Conservation (phyloP, 257 asterid species). For the Nicotiana noctiflora region DNA sequence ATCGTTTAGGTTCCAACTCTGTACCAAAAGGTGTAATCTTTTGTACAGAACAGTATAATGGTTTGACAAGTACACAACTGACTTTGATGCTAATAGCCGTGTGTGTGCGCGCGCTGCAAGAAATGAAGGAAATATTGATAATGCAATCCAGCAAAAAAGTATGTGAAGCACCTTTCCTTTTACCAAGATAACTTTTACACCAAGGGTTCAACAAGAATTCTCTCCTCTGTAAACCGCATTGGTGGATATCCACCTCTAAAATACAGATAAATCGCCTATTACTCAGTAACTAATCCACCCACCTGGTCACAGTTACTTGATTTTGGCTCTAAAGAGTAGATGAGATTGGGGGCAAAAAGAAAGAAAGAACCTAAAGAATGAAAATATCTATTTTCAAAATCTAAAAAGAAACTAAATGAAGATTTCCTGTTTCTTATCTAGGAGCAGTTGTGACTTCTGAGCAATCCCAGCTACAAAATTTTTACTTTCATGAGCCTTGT, state of each 20-base stretch:
- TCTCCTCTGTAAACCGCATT: constrained; percentile 3
- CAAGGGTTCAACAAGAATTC: not conserved
- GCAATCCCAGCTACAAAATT: constrained; percentile 14
- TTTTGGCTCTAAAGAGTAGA: not conserved
- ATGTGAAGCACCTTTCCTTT: not conserved
- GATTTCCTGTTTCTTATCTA: not conserved
- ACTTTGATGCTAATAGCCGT: no score
- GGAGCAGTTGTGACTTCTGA: not conserved
- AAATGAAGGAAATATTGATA: no score
- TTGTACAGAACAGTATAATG: no score
- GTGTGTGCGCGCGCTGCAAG: no score
- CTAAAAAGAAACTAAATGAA: constrained; percentile 4
- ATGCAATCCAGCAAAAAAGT: not conserved
- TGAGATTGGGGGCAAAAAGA: not conserved
- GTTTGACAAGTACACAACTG: no score
- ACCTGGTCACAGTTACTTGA: constrained; percentile 2
- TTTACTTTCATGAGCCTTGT: not conserved
- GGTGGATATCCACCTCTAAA: constrained; percentile 13
- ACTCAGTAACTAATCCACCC: not conserved
- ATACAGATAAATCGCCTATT: not conserved
- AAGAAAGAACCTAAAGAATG: constrained; percentile 1
- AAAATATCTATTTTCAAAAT: constrained; percentile 2
- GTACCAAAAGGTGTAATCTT: no score
- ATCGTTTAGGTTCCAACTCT: no score
- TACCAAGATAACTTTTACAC: not conserved